Base-by-base conservation (phyloP, 768 basidiomycete genomes). In the Auricularia sp. region DNA sequence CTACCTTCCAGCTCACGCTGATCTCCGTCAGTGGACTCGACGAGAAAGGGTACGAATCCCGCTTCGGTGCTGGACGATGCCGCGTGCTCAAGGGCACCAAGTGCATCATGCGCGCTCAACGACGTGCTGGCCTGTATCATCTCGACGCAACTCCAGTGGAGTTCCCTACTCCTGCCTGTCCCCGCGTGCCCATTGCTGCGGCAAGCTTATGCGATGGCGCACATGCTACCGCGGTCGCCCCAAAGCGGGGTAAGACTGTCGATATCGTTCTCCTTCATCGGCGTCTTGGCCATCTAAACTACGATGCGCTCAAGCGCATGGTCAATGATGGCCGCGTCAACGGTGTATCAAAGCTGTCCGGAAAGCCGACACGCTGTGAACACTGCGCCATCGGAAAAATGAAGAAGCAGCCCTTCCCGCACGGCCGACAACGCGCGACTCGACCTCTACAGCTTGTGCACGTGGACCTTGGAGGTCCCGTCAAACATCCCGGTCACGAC, bases 331-430 rank as follows among this genome's bases (percentile, higher is more conserved):
- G 66, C 34, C 64, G 39, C 2, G 66, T 70, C 18, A 34, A 34
- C 1, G 66, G 42, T 7, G 59, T 70, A 16, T 44, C 34, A 6
- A 11, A 56, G 10, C 29, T 70, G 18, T 69, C 69, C 2, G 68
- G 69, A 2, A 63, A 29, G 6, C 66, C 69, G 3, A 42, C 45
- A 37, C 66, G 67, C 54, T 70, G 69, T 64, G 69, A 70, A 64
- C 66, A 68, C 14, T 70, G 69, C 47, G 64, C 58, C 1, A 24
- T 70, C 1, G 68, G 68, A 13, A 70, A 69, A 62, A 65, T 69
- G 62, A 65, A 67, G 37, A 68, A 70, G 54, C 54, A 54, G 2
- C 67, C 68, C 10, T 67, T 69, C 45, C 6, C 63, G n/a, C 24
- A 11, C 18, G 59, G 59, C 8, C 13, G 35, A 3, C 45, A 33